Percentiles rank a stretch among this genome's conserved stretches.
These are phyloP conservation scores for Spiromastix sp. DNA, from an alignment of 2,329 filamentous ascomycete species.

Conservation along the genomic window DNA sequence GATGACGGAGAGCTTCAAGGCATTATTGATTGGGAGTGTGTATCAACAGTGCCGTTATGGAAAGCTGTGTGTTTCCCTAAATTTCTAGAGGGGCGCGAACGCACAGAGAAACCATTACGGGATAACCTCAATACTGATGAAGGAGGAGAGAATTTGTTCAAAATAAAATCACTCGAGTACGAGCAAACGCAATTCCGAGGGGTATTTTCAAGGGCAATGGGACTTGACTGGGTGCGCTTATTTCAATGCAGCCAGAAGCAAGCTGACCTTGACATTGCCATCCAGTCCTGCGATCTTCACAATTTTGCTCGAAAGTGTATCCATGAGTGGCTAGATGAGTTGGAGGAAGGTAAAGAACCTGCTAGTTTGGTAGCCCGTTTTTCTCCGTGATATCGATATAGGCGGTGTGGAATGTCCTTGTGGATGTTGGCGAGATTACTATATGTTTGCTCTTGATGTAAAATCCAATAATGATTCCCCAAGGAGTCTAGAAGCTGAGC, in stretches of 20 bases:
- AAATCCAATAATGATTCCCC: too few relatives aligned
- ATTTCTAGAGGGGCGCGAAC: background rate
- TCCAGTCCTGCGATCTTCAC: background rate
- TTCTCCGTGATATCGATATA: background rate
- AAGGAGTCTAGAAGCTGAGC: too few relatives aligned
- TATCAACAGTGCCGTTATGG: conserved; percentile 1
- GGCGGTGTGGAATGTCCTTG: conserved; percentile 1
- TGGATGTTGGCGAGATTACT: too few relatives aligned
- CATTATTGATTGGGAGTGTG: conserved; percentile 1
- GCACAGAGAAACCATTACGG: background rate
- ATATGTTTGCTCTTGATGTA: too few relatives aligned
- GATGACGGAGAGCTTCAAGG: conserved; percentile 1
- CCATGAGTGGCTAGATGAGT: background rate
- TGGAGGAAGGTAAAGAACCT: conserved; percentile 1
- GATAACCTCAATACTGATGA: background rate
- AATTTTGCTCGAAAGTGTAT: conserved; percentile 3
- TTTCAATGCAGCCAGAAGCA: conserved; percentile 1
- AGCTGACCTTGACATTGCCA: background rate
- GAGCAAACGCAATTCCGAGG: conserved; percentile 1
- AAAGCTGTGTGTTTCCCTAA: background rate
- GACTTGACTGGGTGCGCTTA: background rate
- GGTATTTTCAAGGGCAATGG: background rate
- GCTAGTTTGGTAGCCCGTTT: conserved; percentile 1
- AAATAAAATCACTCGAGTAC: background rate
- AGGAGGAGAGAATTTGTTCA: conserved; percentile 1